These are phyloP conservation scores for Calocybe cyanea DNA, from an alignment of 768 basidiomycete genomes.

Conservation along the genomic window DNA sequence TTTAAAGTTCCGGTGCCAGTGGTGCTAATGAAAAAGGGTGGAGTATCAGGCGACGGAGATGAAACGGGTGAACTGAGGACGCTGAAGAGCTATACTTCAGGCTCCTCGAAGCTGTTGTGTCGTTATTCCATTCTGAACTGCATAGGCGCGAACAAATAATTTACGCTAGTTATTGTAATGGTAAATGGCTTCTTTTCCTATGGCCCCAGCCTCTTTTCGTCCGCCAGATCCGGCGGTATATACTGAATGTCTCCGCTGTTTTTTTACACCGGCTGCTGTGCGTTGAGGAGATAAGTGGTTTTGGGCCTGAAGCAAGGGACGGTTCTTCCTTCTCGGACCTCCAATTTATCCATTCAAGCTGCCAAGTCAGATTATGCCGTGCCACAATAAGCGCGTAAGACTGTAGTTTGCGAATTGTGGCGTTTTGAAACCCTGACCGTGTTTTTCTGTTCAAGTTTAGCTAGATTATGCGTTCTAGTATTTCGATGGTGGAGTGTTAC, in stretches of 20 bases:
- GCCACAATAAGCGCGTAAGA: not conserved
- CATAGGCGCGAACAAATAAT: too few relatives aligned
- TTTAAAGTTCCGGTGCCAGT: not conserved
- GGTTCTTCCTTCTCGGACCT: not conserved
- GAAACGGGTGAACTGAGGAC: not conserved
- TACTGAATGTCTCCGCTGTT: not conserved
- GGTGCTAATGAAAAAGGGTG: not conserved
- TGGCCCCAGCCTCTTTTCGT: not conserved
- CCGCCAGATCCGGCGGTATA: conserved; percentile 13
- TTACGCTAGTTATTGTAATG: too few relatives aligned
- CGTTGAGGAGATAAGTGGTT: not conserved
- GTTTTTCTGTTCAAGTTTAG: not conserved
- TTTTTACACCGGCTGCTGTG: not conserved
- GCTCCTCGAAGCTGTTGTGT: too few relatives aligned
- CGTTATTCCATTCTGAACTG: too few relatives aligned
- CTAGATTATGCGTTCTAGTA: too few relatives aligned
- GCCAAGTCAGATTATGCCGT: not conserved
- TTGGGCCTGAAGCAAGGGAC: conserved; percentile 5
- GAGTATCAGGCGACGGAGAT: not conserved
- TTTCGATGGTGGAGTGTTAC: too few relatives aligned
- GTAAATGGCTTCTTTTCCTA: too few relatives aligned
- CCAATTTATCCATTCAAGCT: not conserved
- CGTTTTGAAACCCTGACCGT: not conserved
- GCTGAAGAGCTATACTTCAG: too few relatives aligned
- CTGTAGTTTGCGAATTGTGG: conserved; percentile 11